phyloP scores from a whole-genome alignment of 257 asterid species.

The Marsdenia floribunda region DNA sequence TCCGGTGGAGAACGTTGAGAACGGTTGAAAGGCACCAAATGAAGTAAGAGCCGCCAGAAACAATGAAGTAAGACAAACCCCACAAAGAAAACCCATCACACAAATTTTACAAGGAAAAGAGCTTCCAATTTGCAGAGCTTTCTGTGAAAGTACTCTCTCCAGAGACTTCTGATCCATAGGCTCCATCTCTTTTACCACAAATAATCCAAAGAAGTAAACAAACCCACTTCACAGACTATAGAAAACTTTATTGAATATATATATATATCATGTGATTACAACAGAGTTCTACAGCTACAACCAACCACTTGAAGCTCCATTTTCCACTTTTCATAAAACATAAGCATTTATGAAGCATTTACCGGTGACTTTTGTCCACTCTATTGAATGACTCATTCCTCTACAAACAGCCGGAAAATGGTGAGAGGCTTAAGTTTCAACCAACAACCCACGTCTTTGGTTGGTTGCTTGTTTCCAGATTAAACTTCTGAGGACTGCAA shows the following conservation, averaged over 20 bases:
- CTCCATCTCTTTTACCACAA: conserved; percentile 41
- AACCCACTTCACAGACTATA: conserved; percentile 1
- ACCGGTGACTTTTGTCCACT: not conserved
- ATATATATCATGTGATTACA: conserved; percentile 25
- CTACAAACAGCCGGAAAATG: not conserved
- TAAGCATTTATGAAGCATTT: conserved; percentile 1
- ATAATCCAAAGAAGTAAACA: conserved; percentile 11
- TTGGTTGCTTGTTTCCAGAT: not conserved
- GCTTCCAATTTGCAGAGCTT: conserved; percentile 61
- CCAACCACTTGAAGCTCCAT: conserved; percentile 40
- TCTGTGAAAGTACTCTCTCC: conserved; percentile 78
- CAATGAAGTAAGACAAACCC: conserved; percentile 78
- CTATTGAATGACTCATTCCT: not conserved
- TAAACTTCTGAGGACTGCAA: conserved; percentile 14
- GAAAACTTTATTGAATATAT: not conserved
- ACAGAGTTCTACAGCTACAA: conserved; percentile 35
- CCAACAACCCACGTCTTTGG: not conserved
- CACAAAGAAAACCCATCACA: conserved; percentile 75
- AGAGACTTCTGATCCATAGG: conserved; percentile 48
- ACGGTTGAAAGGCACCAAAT: conserved; percentile 43
- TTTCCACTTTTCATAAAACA: conserved; percentile 9
- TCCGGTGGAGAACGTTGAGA: conserved; percentile 36
- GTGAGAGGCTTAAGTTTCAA: not conserved
- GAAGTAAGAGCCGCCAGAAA: conserved; percentile 67
- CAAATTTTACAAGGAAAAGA: conserved; percentile 81